A percentile compares a stretch with the other conserved stretches of the same genome.
Conservation (phyloP, 1,139 yeast genomes). For the Kodamaea anthophila region DNA sequence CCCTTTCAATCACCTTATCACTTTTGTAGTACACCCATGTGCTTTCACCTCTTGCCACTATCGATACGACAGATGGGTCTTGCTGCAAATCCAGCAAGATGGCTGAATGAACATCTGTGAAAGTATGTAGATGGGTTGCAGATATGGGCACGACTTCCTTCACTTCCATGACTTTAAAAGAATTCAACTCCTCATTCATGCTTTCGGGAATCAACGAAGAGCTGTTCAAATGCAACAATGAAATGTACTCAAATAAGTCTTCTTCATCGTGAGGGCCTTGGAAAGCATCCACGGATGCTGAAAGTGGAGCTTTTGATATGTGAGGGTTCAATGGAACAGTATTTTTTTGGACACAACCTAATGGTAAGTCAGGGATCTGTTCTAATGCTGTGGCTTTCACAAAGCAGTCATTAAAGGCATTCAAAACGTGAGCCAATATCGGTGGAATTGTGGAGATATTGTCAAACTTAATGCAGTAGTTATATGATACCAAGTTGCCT, state of each 20-base stretch:
- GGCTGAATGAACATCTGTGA: not conserved
- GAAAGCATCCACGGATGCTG: not conserved
- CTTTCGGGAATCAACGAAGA: slow-evolving; percentile 10
- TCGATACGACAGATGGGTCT: not conserved
- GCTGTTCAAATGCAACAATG: slow-evolving; percentile 14
- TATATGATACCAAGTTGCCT: slow-evolving; percentile 11
- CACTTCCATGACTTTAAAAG: not conserved
- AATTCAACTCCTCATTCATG: slow-evolving; percentile 12
- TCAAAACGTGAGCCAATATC: slow-evolving; percentile 5
- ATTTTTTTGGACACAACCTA: not conserved
- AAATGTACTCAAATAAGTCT: slow-evolving; percentile 17
- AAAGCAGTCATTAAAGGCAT: slow-evolving; percentile 1
- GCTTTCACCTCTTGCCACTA: not conserved
- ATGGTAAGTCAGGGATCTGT: not conserved
- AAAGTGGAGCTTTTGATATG: slow-evolving; percentile 2
- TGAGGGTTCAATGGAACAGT: slow-evolving; percentile 2
- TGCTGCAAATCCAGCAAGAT: not conserved
- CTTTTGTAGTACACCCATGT: slow-evolving; percentile 1
- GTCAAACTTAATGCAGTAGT: slow-evolving; percentile 10
- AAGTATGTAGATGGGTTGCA: not conserved
- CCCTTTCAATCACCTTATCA: too few species aligned
- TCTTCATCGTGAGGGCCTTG: slow-evolving; percentile 5
- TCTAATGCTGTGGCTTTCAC: not conserved
- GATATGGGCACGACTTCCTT: not conserved
- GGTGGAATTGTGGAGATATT: slow-evolving; percentile 4